Evolutionary conservation across 2,329 filamentous ascomycete species (phyloP).

Genomic region (Aspergillus nomiae): DNA sequence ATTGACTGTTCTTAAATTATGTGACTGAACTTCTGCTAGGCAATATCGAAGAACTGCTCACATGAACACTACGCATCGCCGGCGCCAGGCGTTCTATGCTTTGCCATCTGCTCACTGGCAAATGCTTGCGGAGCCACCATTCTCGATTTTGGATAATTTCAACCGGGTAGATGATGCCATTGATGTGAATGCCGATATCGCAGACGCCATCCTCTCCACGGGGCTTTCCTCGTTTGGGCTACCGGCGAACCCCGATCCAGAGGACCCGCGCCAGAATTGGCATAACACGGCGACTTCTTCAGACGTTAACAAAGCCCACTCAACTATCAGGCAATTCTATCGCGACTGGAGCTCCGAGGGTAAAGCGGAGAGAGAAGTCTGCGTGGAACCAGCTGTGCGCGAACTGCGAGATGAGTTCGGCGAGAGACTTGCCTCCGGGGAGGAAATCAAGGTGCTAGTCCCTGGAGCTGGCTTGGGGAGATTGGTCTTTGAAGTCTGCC

Average conservation of each 20-base stretch:
- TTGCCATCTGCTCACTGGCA: slow-evolving; percentile 82
- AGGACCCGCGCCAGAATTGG: slow-evolving; percentile 61
- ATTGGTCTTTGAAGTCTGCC: slow-evolving; percentile 83
- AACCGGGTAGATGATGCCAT: slow-evolving; percentile 83
- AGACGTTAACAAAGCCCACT: slow-evolving; percentile 88
- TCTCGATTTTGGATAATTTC: slow-evolving; percentile 78
- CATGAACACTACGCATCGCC: slow-evolving; percentile 85
- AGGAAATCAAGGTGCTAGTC: slow-evolving; percentile 69
- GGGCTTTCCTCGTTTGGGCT: slow-evolving; percentile 69
- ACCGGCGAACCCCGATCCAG: slow-evolving; percentile 37
- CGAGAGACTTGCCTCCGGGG: slow-evolving; percentile 29
- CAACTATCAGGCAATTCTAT: slow-evolving; percentile 90
- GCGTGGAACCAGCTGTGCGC: slow-evolving; percentile 72
- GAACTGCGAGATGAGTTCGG: slow-evolving; percentile 60
- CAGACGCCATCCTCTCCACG: slow-evolving; percentile 72
- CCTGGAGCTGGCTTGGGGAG: slow-evolving; percentile 88
- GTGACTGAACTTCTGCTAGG: slow-evolving; percentile 46
- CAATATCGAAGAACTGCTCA: slow-evolving; percentile 85
- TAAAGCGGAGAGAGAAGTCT: slow-evolving; percentile 69
- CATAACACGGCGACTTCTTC: slow-evolving; percentile 67
- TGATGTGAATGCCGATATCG: slow-evolving; percentile 81
- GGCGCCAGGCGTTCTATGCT: slow-evolving; percentile 90
- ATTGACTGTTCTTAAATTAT: background rate
- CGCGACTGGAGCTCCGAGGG: slow-evolving; percentile 91
- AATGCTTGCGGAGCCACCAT: slow-evolving; percentile 76